These are phyloP conservation scores for Penicillium psychrofluorescens DNA, from an alignment of 495 filamentous ascomycete species.

Conservation along the genomic window DNA sequence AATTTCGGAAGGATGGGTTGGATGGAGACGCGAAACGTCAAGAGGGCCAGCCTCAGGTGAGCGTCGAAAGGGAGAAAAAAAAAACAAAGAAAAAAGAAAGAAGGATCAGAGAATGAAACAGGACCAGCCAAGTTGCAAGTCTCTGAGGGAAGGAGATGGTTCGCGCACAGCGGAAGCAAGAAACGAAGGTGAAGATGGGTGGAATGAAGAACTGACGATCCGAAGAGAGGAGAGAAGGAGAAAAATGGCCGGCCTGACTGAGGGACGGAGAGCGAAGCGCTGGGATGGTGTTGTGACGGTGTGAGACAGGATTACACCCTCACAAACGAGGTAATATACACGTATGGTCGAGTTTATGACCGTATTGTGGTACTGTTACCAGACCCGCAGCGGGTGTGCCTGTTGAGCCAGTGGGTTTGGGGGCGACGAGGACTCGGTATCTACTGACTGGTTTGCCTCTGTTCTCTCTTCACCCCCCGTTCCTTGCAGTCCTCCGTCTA, in stretches of 20 bases:
- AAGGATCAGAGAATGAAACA: slow-evolving; percentile 30
- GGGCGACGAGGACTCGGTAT: background rate
- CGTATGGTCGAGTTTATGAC: no score
- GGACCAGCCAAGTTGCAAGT: slow-evolving; percentile 35
- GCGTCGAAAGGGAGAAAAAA: slow-evolving; percentile 21
- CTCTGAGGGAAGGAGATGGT: slow-evolving; percentile 21
- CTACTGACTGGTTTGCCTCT: no score
- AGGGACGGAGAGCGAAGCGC: background rate
- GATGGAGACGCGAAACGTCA: slow-evolving; percentile 15
- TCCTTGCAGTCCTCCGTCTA: no score
- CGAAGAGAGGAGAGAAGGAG: slow-evolving; percentile 8
- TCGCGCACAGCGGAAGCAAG: slow-evolving; percentile 36
- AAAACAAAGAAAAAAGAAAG: slow-evolving; percentile 17
- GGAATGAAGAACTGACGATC: background rate
- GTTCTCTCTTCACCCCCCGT: no score
- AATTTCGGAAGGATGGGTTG: slow-evolving; percentile 5
- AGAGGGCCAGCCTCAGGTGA: slow-evolving; percentile 35
- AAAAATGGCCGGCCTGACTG: slow-evolving; percentile 8
- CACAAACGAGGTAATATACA: no score
- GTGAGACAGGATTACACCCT: no score
- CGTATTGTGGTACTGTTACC: no score
- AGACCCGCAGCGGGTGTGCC: background rate
- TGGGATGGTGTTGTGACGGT: no score
- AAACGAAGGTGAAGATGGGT: slow-evolving; percentile 26
- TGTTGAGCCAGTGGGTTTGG: background rate